Evolutionary conservation across 768 basidiomycete species (phyloP), one percentile per base, ranked within the genome.

Genomic region (Hydnum rufescens): DNA sequence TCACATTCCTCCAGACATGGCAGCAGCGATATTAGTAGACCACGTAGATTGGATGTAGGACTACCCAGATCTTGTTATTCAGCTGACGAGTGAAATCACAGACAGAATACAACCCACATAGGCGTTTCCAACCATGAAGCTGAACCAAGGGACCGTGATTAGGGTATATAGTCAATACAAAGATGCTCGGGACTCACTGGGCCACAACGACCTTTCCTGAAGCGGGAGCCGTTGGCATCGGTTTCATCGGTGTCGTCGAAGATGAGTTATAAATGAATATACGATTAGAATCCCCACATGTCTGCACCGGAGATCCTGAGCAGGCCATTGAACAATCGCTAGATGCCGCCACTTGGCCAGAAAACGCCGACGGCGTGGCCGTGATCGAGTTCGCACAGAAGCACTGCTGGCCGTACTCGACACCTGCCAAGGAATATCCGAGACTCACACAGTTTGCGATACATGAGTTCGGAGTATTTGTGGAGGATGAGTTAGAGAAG

Each of bases 101-200:
- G 31, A 29, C 32, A 51, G 23, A 18, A 13, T 36, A 48, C 31
- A 25, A 55, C 54, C 44, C 22, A 55, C 54, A 29, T 55, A 55
- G 23, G 57, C 49, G 31, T 55, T 57, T 23, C 57, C 57, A 19
- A 57, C 51, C 42, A 57, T 57, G 36, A 51, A 25, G 44, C 44
- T 47, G 23, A 13, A 39, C 36, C 8, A 8, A 19, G 19, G 13
- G 36, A 8, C 8, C 8, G 19, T 8, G 19, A 39, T 8, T 39
- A 39, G 8, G 36, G 19, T 52, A 39, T n/a, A n/a, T n/a, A 4
- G 51, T 29, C n/a, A 52, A 32, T n/a, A 43, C 51, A 18, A 52
- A 29, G 32, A 39, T 52, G 22, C 32, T 32, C 34, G 36, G 36
- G 19, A 39, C 36, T 8, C 26, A 55, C 18, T 57, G 56, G 0